Evolutionary conservation across 768 basidiomycete genomes (phyloP), one percentile per base, ranked within the genome.

Genomic region (Amyloporia xantha): DNA sequence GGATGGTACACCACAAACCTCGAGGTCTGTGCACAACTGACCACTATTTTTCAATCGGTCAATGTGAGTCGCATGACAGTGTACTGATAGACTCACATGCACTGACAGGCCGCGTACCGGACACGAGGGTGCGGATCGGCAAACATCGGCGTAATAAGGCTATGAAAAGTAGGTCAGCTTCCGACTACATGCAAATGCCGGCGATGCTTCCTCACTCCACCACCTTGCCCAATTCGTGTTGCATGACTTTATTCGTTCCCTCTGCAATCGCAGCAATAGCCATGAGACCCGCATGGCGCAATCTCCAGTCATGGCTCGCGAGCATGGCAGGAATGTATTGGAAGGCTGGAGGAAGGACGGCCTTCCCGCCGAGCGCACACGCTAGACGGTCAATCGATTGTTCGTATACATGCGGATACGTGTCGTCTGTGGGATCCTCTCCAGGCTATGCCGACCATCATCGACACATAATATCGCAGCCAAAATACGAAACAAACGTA

Each of bases 1-100:
- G n/a, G 17, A 39, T 17, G 27, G 7, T 24, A 21, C 12, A 19
- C 19, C 15, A 56, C 70, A 42, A 62, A 87, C 88, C 69, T 90
- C 89, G 38, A 92, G 72, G 67, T 94, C 91, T 3, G 88, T 91
- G 61, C 91, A 92, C 3, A 95, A 70, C 61, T 93, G 91, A 0
- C 91, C 91, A 41, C 91, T 89, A 54, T 25, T 53, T 40, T n/a
- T n/a, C n/a, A n/a, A n/a, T n/a, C n/a, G n/a, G n/a, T n/a, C n/a
- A n/a, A n/a, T n/a, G n/a, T n/a, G n/a, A n/a, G n/a, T n/a, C n/a
- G n/a, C n/a, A n/a, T n/a, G n/a, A n/a, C n/a, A n/a, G n/a, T n/a
- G n/a, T n/a, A n/a, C n/a, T n/a, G n/a, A 23, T 27, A 25, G 24
- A 52, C 86, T 58, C 56, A 91, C 87, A 65, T 76, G 72, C 89